Evolutionary conservation across 805 yeast genomes (phyloP), one percentile per base, ranked within the genome.

Genomic region (Candida michaelii): DNA sequence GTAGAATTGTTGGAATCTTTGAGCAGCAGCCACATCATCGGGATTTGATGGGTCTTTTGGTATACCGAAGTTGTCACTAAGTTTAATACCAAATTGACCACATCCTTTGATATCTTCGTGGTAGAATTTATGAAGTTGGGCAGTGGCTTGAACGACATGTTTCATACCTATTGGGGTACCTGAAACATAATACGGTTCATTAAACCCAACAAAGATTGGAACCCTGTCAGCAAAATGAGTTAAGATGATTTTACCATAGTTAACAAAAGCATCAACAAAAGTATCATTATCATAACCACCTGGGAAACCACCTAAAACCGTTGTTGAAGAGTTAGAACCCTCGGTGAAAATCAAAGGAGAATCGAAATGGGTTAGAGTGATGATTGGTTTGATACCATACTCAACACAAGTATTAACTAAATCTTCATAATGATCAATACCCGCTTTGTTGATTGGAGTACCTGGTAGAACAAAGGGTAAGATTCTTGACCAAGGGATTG

Each of bases 401-500:
- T 49, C 46, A 18, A 53, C 14, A 34, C 55, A 53, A 31, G 57
- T 53, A 27, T 53, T 52, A 16, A 53, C 42, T 7, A 51, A n/a
- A 36, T 48, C 58, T 30, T 51, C 52, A 36, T 60, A 51, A 44
- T 57, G 58, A 39, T 59, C 54, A 30, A 62, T 45, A 16, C 52
- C 63, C 33, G 60, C 53, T 31, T 58, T 30, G 47, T 63, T 62
- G 30, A 60, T 60, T 39, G 60, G 61, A 15, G 61, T 44, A 9
- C 65, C 65, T 4, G 56, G 57, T 9, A 53, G 30, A 19, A 52
- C 62, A 37, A 57, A 56, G 4, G 69, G 70, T 27, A 62, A 47
- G 14, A 65, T 60, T 44, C 70, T 51, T 11, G 65, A 49, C 68
- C 69, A 65, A 5, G 69, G 61, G 36, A 65, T 57, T 7, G 63